Conservation (phyloP, 768 basidiomycete genomes). For the Boletus reticulatus region DNA sequence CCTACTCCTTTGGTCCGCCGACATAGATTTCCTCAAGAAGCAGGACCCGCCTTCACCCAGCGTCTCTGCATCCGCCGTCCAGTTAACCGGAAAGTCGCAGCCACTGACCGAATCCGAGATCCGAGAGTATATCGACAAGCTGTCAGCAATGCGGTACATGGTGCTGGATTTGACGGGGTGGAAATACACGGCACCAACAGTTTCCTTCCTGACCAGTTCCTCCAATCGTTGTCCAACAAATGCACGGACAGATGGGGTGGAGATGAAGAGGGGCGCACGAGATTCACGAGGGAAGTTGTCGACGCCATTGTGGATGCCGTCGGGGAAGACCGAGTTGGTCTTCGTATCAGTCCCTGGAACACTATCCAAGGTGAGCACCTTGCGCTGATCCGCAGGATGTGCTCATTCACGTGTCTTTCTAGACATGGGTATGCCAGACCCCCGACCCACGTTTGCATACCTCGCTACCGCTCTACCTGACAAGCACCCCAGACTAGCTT, state of each 20-base stretch:
- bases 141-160: slow-evolving; percentile 30
- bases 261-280: slow-evolving; percentile 45
- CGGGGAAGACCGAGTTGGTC: slow-evolving; percentile 41
- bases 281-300: slow-evolving; percentile 46
- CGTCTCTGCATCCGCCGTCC: slow-evolving; percentile 35
- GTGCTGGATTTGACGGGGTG: slow-evolving; percentile 23
- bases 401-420: slow-evolving; percentile 1
- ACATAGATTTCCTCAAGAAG: slow-evolving; percentile 32
- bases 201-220: slow-evolving; percentile 59
- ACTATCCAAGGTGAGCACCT: slow-evolving; percentile 29
- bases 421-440: not conserved
- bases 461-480: too few species aligned
- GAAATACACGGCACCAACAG: slow-evolving; percentile 44
- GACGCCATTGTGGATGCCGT: slow-evolving; percentile 30
- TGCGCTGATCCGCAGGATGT: not conserved
- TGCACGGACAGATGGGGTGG: slow-evolving; percentile 69
- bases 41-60: slow-evolving; percentile 34
- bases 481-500: too few species aligned
- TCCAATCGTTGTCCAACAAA: slow-evolving; percentile 19
- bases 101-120: slow-evolving; percentile 33
- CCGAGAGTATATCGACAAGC: slow-evolving; percentile 28
- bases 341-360: slow-evolving; percentile 45
- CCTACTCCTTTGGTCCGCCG: slow-evolving; percentile 23
- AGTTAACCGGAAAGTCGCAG: slow-evolving; percentile 10
- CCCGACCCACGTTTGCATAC: too few species aligned